These are phyloP conservation scores for Saturnispora ahearnii DNA, from an alignment of 805 yeast species.

Conservation along the genomic window DNA sequence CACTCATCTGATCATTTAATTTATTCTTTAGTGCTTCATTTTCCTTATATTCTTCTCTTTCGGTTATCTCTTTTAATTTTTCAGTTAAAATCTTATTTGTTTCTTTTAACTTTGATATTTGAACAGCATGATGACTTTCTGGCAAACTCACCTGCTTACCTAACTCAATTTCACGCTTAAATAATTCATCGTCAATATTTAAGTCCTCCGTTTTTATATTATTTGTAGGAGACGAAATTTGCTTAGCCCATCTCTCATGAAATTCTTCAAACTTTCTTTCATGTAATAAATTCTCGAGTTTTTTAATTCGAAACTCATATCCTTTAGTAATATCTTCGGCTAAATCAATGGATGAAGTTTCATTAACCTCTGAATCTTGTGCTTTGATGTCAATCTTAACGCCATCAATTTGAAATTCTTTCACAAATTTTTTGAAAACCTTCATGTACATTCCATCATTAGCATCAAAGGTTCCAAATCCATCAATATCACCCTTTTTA, in stretches of 20 bases:
- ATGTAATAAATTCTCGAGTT: constrained; percentile 69
- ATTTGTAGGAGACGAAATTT: neutral
- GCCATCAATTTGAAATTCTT: constrained; percentile 35
- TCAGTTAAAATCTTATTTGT: constrained; percentile 18
- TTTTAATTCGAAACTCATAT: constrained; percentile 62
- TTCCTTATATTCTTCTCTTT: constrained; percentile 12
- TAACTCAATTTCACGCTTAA: constrained; percentile 15
- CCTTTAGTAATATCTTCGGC: constrained; percentile 42
- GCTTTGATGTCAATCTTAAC: constrained; percentile 28
- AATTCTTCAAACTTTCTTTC: constrained; percentile 57
- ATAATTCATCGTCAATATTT: constrained; percentile 6
- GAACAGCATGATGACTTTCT: constrained; percentile 23
- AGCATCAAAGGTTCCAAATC: constrained; percentile 26
- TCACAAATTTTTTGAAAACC: constrained; percentile 35
- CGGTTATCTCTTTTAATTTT: constrained; percentile 14
- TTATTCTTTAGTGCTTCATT: constrained; percentile 9
- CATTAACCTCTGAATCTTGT: constrained; percentile 5
- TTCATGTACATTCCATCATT: constrained; percentile 29
- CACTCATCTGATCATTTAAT: neutral
- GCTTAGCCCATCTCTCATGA: constrained; percentile 29
- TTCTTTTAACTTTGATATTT: constrained; percentile 16
- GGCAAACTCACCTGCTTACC: constrained; percentile 21
- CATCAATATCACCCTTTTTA: constrained; percentile 18
- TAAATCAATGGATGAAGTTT: neutral
- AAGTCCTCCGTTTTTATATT: neutral